phyloP scores from a whole-genome alignment of 2,329 filamentous ascomycete genomes.

The Xylaria digitata region DNA sequence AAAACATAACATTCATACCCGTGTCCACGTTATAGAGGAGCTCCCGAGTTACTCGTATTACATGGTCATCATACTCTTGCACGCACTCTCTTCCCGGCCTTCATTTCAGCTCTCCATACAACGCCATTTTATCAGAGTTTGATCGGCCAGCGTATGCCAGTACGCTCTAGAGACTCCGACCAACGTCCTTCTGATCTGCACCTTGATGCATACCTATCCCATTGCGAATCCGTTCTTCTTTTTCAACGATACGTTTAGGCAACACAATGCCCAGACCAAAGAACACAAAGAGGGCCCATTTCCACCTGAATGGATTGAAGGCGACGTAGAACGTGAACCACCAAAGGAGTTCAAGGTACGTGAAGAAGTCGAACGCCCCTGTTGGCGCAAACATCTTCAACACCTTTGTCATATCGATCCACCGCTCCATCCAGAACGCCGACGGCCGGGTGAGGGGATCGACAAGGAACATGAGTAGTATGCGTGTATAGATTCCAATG shows the following conservation, averaged over 20 bases:
- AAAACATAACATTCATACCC: neutral
- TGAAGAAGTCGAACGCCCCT: conserved; percentile 88
- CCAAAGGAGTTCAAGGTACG: conserved; percentile 84
- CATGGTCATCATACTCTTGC: neutral
- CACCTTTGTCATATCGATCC: conserved; percentile 84
- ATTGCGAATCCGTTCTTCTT: conserved; percentile 72
- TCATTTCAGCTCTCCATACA: neutral
- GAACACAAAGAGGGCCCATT: conserved; percentile 87
- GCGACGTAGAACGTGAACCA: conserved; percentile 85
- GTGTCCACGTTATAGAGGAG: neutral
- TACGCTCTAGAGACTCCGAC: conserved; percentile 49
- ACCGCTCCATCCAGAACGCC: conserved; percentile 80
- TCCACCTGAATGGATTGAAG: conserved; percentile 89
- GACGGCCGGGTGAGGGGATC: conserved; percentile 80
- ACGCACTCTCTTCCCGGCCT: neutral
- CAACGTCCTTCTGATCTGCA: conserved; percentile 47
- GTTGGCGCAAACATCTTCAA: conserved; percentile 78
- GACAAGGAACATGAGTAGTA: conserved; percentile 86
- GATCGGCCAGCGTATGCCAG: neutral
- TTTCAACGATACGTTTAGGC: conserved; percentile 72
- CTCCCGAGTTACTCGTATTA: neutral
- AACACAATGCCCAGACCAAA: conserved; percentile 76
- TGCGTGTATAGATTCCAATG: conserved; percentile 88
- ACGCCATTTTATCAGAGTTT: neutral
- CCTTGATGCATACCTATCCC: conserved; percentile 57